These are phyloP conservation scores for Arthrinium puccinioides DNA, from an alignment of 2,329 filamentous ascomycete species.

Conservation along the genomic window DNA sequence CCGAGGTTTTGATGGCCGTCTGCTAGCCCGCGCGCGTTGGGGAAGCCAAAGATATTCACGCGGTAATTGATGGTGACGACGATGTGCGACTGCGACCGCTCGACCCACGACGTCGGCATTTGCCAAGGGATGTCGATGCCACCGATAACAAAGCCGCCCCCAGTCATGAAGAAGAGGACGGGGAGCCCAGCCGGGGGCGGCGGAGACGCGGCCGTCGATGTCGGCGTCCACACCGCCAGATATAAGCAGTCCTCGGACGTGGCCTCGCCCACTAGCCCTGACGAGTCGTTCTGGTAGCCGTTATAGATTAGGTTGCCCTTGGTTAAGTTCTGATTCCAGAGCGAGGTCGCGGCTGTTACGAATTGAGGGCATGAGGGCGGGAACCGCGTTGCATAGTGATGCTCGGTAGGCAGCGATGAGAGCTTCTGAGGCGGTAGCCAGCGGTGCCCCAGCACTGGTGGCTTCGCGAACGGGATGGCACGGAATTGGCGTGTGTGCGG, in stretches of 20 bases:
- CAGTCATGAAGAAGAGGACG: conserved; percentile 8
- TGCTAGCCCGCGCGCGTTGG: conserved; percentile 19
- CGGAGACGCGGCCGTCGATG: neutral
- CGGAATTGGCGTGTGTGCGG: conserved; percentile 29
- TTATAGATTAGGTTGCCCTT: conserved; percentile 22
- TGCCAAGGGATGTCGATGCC: conserved; percentile 25
- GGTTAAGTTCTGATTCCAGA: conserved; percentile 21
- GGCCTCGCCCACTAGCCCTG: conserved; percentile 8
- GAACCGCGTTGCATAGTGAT: conserved; percentile 1
- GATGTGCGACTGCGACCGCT: conserved; percentile 14
- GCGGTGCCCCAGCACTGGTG: neutral
- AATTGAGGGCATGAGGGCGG: conserved; percentile 25
- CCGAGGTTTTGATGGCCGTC: conserved; percentile 21
- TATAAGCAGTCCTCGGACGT: conserved; percentile 9
- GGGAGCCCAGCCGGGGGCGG: conserved; percentile 6
- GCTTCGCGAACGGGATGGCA: conserved; percentile 29
- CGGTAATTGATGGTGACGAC: conserved; percentile 28
- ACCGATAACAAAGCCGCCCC: conserved; percentile 5
- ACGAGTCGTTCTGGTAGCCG: conserved; percentile 19
- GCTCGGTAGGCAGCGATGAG: conserved; percentile 3
- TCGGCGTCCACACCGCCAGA: conserved; percentile 7
- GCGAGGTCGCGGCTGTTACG: conserved; percentile 17
- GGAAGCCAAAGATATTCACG: conserved; percentile 29
- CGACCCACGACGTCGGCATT: conserved; percentile 28
- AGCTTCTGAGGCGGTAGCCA: conserved; percentile 1